These are phyloP conservation scores for Penicillium egyptiacum DNA, from an alignment of 495 filamentous ascomycete species.

Conservation along the genomic window DNA sequence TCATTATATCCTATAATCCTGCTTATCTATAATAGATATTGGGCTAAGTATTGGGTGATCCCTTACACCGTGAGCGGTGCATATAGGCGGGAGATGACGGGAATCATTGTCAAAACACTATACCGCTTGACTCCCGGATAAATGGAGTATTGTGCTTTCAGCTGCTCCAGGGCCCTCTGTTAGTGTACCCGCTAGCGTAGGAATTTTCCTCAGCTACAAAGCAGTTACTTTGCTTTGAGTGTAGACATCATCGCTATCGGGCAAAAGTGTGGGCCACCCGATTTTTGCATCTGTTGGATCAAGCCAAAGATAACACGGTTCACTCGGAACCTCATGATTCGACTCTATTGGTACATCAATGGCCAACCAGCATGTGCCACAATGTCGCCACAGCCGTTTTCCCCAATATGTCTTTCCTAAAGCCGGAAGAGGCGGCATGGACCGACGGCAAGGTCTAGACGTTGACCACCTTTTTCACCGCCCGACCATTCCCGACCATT, in stretches of 20 bases:
- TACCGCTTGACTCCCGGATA: constrained; percentile 1
- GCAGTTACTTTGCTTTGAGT: not conserved
- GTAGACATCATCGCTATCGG: not conserved
- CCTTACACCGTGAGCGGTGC: not conserved
- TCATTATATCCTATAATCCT: not conserved
- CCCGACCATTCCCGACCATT: no score
- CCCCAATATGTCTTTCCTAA: not conserved
- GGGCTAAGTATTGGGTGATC: constrained; percentile 2
- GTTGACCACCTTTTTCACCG: no score
- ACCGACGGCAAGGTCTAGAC: no score
- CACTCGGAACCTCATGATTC: constrained; percentile 1
- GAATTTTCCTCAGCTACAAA: not conserved
- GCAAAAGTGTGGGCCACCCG: not conserved
- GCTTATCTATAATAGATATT: not conserved
- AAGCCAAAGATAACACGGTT: constrained; percentile 1
- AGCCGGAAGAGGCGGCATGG: not conserved
- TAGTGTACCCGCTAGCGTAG: not conserved
- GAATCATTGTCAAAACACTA: constrained; percentile 1
- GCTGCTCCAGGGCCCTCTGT: not conserved
- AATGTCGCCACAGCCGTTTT: not conserved
- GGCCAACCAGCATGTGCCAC: constrained; percentile 1
- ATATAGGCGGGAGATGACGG: not conserved
- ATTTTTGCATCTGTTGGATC: not conserved
- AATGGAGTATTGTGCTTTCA: constrained; percentile 3
- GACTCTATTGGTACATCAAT: constrained; percentile 1